Conservation (phyloP, 176 grass and related monocot species). For the Oryza glaberrima region DNA sequence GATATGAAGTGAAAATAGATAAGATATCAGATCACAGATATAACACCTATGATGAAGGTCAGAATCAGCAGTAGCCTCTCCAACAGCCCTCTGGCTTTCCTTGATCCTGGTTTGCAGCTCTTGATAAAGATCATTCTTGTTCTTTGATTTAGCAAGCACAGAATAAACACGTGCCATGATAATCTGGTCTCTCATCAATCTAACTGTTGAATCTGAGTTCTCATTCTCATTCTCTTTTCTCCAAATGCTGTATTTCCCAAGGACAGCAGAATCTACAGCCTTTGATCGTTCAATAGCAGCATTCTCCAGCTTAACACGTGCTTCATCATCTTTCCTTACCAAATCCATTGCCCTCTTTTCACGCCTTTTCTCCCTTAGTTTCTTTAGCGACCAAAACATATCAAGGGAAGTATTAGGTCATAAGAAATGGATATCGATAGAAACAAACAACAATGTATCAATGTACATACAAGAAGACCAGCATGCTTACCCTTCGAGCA, state of each 20-base stretch:
- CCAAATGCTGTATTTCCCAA: slow-evolving; percentile 99
- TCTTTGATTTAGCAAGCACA: slow-evolving; percentile 70
- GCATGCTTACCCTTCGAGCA: slow-evolving; percentile 74
- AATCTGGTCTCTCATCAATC: slow-evolving; percentile 95
- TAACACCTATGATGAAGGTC: slow-evolving; percentile 80
- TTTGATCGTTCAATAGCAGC: slow-evolving; percentile 92
- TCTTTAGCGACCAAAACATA: slow-evolving; percentile 53
- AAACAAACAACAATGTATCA: slow-evolving; percentile 9
- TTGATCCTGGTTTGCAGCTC: slow-evolving; percentile 79
- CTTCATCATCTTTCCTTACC: slow-evolving; percentile 82
- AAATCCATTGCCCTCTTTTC: slow-evolving; percentile 86
- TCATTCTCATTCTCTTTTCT: slow-evolving; percentile 93
- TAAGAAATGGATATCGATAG: background rate
- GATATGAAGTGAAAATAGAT: slow-evolving; percentile 30
- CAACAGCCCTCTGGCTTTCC: slow-evolving; percentile 87
- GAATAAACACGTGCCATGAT: slow-evolving; percentile 97
- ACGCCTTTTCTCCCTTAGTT: slow-evolving; percentile 85
- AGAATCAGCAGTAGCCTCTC: slow-evolving; percentile 83
- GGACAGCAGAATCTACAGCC: slow-evolving; percentile 84
- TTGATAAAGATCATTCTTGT: slow-evolving; percentile 71
- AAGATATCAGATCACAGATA: too few relatives aligned
- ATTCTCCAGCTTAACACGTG: slow-evolving; percentile 85
- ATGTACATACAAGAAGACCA: slow-evolving; percentile 33
- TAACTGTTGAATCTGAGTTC: slow-evolving; percentile 92
- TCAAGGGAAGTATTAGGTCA: background rate